Evolutionary conservation across 768 basidiomycete genomes (phyloP), one percentile per base, ranked within the genome.

Genomic region (Mycena indigotica): DNA sequence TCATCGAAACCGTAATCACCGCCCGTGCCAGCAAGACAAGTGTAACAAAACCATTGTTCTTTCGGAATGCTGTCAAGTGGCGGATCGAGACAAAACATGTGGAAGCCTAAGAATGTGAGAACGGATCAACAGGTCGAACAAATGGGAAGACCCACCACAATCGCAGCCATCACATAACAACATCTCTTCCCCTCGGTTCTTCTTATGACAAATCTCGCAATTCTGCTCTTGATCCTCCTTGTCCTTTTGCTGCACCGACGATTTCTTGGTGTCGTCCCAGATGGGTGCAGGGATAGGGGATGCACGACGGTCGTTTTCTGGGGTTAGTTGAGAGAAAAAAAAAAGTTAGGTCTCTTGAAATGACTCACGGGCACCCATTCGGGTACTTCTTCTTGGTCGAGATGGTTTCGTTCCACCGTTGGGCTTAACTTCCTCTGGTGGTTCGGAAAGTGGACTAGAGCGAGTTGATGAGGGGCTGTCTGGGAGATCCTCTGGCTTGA

Each of bases 1-100:
- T 98, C 95, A 66, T 98, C 97, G 67, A 98, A 99, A 28, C 97
- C 97, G 66, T 92, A 99, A 73, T 98, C 97, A 51, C 91, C 91
- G 12, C 96, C 95, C 0, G 93, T 95, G 35, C 87, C 89, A 38
- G 94, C 82, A 21, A 99, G 78, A 69, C 97, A 99, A 3, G 87
- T 86, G 65, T 89, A 90, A 71, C 97, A 99, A 69, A 86, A 98
- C 96, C 96, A 99, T 62, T 96, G 88, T 38, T 95, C 93, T 67
- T 89, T 91, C 2, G 97, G 97, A 54, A 99, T 91, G 2, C 80
- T 75, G 8, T 80, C 74, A 52, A 98, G 76, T 19, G 95, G 95
- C 13, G 97, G 97, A 67, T 94, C 90, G 56, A 99, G 87, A 70
- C 97, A 99, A 71, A 91, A 94, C 77, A 91, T 97, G 73, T 99